Evolutionary conservation across 2,329 filamentous ascomycete genomes (phyloP).

Genomic region (Neofusicoccum laricinum): DNA sequence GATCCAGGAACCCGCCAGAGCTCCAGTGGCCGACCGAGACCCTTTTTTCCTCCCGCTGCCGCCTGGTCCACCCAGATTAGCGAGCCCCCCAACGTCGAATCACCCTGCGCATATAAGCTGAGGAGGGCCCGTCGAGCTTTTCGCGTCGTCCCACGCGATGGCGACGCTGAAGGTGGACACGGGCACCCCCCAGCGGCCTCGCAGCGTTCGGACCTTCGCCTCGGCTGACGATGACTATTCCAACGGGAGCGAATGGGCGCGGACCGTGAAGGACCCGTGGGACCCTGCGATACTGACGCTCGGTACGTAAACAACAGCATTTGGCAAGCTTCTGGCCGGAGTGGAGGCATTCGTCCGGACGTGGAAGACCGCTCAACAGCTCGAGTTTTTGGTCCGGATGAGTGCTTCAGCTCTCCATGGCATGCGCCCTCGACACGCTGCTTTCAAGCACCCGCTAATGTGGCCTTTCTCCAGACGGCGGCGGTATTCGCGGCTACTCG

Average conservation of each 20-base stretch:
- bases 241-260: constrained; percentile 43
- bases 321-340: neutral
- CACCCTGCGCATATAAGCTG: no score
- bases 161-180: constrained; percentile 6
- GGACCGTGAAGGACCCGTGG: constrained; percentile 45
- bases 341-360: neutral
- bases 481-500: constrained; percentile 51
- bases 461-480: constrained; percentile 37
- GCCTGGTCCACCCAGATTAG: neutral
- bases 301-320: constrained; percentile 25
- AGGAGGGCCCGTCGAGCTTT: no score
- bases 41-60: neutral
- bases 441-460: neutral
- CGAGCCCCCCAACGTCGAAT: neutral
- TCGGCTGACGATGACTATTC: constrained; percentile 34
- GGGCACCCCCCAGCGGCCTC: constrained; percentile 22
- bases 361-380: no score
- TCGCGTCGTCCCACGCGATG: constrained; percentile 2
- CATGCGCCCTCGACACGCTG: no score
- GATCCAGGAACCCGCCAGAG: neutral
- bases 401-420: neutral
- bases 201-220: constrained; percentile 29
- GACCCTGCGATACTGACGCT: constrained; percentile 47
- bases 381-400: neutral
- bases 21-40: neutral